These are phyloP conservation scores for Phytophthora constricta DNA, from an alignment of 352 stramenopile genomes.

Conservation along the genomic window DNA sequence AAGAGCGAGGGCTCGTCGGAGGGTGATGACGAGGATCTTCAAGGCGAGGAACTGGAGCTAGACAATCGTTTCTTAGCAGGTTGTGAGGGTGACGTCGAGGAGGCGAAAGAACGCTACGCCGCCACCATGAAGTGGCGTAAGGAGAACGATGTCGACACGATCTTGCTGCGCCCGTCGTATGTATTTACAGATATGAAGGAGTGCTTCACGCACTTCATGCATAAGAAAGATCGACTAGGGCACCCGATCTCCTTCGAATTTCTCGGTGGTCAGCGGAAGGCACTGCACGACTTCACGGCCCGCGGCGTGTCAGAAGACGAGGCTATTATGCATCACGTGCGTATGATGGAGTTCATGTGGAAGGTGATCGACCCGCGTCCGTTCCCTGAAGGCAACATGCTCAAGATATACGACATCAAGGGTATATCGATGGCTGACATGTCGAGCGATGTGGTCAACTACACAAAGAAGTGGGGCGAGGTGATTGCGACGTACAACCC, in stretches of 20 bases:
- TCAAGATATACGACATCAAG: constrained; percentile 81
- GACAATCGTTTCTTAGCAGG: constrained; percentile 70
- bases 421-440: constrained; percentile 80
- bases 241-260: constrained; percentile 67
- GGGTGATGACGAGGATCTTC: constrained; percentile 26
- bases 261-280: constrained; percentile 66
- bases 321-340: constrained; percentile 66
- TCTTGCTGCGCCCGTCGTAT: constrained; percentile 60
- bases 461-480: constrained; percentile 71
- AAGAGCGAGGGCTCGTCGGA: constrained; percentile 48
- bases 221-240: constrained; percentile 73
- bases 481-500: constrained; percentile 77
- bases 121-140: constrained; percentile 73
- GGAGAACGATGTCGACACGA: constrained; percentile 72
- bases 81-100: constrained; percentile 71
- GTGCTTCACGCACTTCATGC: constrained; percentile 60
- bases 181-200: constrained; percentile 74
- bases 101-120: constrained; percentile 68
- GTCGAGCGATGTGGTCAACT: constrained; percentile 69
- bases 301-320: constrained; percentile 66
- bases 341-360: constrained; percentile 78
- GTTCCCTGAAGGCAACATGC: constrained; percentile 66
- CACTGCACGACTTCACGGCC: constrained; percentile 58
- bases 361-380: constrained; percentile 66
- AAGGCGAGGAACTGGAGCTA: constrained; percentile 51